These are phyloP conservation scores for Noccaea bulbosa DNA, from an alignment of 345 rosid species.

Conservation along the genomic window DNA sequence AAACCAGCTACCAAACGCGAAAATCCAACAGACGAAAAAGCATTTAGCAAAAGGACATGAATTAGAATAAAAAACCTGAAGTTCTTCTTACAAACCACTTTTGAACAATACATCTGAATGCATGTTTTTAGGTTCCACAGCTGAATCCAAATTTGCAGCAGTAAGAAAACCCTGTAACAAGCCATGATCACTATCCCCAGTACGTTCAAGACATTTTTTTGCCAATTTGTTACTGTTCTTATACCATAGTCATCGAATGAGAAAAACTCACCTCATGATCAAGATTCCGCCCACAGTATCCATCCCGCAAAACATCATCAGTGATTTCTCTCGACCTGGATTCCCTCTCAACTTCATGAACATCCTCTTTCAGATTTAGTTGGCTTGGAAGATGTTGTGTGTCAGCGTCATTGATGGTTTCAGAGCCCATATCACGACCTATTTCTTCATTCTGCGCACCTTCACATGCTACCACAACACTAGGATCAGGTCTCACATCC, in stretches of 20 bases:
- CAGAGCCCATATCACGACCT: slow-evolving; percentile 40
- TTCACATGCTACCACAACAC: slow-evolving; percentile 33
- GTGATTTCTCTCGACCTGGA: slow-evolving; percentile 47
- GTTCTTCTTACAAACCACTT: slow-evolving; percentile 50
- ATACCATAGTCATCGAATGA: slow-evolving; percentile 42
- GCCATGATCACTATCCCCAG: slow-evolving; percentile 50
- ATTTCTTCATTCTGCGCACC: slow-evolving; percentile 25
- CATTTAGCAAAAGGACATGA: slow-evolving; percentile 12
- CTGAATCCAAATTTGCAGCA: slow-evolving; percentile 42
- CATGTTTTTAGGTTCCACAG: slow-evolving; percentile 46
- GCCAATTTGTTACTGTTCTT: slow-evolving; percentile 34
- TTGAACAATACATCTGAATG: slow-evolving; percentile 44
- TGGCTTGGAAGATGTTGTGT: slow-evolving; percentile 37
- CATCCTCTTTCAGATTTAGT: slow-evolving; percentile 38
- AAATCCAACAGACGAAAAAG: not conserved
- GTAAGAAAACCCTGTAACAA: slow-evolving; percentile 56
- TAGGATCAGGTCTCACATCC: slow-evolving; percentile 44
- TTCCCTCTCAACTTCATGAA: slow-evolving; percentile 48
- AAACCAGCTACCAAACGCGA: slow-evolving; percentile 16
- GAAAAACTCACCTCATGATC: slow-evolving; percentile 57
- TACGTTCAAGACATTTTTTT: slow-evolving; percentile 35
- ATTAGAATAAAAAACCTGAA: slow-evolving; percentile 54
- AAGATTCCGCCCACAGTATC: slow-evolving; percentile 47
- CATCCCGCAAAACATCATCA: slow-evolving; percentile 42
- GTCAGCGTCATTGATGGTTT: slow-evolving; percentile 36